These are phyloP conservation scores for Ascochyta clinopodiicola DNA, from an alignment of 2,329 filamentous ascomycete species.

Conservation along the genomic window DNA sequence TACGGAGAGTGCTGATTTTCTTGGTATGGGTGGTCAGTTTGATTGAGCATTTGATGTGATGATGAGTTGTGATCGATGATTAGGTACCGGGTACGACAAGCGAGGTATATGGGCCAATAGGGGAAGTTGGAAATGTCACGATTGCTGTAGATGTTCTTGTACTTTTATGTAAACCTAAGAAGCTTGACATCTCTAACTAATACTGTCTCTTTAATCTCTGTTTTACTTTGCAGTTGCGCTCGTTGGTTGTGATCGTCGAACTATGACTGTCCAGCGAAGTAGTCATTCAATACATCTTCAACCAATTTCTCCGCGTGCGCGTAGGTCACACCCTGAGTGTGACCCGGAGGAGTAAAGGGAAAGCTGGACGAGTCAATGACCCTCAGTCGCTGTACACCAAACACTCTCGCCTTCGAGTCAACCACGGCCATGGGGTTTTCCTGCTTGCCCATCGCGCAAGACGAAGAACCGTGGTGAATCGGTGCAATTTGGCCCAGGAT, in stretches of 20 bases:
- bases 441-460: slow-evolving; percentile 32
- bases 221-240: too few relatives aligned
- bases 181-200: too few relatives aligned
- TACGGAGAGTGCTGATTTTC: not conserved
- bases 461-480: slow-evolving; percentile 29
- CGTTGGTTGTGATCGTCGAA: not conserved
- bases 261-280: not conserved
- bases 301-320: slow-evolving; percentile 43
- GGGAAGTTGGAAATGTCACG: too few relatives aligned
- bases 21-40: not conserved
- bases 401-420: slow-evolving; percentile 42
- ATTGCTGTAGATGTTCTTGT: too few relatives aligned
- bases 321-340: slow-evolving; percentile 39
- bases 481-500: slow-evolving; percentile 20
- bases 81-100: too few relatives aligned
- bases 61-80: not conserved
- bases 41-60: not conserved
- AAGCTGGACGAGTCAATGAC: slow-evolving; percentile 44
- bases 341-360: slow-evolving; percentile 45
- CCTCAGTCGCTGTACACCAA: slow-evolving; percentile 39
- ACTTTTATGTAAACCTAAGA: too few relatives aligned
- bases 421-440: slow-evolving; percentile 42
- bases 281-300: slow-evolving; percentile 11
- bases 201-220: too few relatives aligned
- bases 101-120: too few relatives aligned